Evolutionary conservation across 2,329 filamentous ascomycete genomes (phyloP), one percentile per base, ranked within the genome.

Genomic region (Talaromyces islandicus): DNA sequence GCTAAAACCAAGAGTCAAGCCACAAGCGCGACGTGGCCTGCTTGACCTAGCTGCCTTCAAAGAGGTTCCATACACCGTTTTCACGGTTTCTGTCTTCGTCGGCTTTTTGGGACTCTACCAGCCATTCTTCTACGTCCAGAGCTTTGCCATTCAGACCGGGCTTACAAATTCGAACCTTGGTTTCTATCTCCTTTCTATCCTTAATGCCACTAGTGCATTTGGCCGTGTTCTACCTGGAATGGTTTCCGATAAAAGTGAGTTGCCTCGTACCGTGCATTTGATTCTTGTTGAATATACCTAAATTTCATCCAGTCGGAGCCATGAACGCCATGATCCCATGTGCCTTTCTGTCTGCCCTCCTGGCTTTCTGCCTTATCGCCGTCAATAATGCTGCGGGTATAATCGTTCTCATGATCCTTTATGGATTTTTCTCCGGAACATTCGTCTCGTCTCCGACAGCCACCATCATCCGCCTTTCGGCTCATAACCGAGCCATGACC

Each of bases 201-300:
- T 74, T 27, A 71, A 73, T 17, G 73, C 65, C 1, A 68, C 71
- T 1, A 74, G 71, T 0, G 66, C 72, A 24, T 68, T 71, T 43
- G 74, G 74, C n/a, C 68, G 73, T 10, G 66, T 73, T 12, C 61
- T 75, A 27, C 70, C 71, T 2, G 71, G 72, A 6, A 64, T 73
- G 1, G 56, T 74, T 1, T 70, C 71, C 0, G 72, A 77, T 54
- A 67, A 68, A 54, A 46, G 43, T 46, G 19, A 46, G 43, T 46
- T 24, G n/a, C 19, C 43, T 46, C n/a, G 38, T 30, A 30, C 5
- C 9, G 29, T 38, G 32, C 17, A 19, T 46, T 14, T 46, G 19
- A 3, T 46, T 4, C 21, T 46, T 24, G 11, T 46, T 46, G 19
- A 21, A 24, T 24, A 12, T 24, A 24, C 2, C 19, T 46, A 24